Evolutionary conservation across 306 rosid species (phyloP).

Genomic region (Trichosanthes cucumerina): DNA sequence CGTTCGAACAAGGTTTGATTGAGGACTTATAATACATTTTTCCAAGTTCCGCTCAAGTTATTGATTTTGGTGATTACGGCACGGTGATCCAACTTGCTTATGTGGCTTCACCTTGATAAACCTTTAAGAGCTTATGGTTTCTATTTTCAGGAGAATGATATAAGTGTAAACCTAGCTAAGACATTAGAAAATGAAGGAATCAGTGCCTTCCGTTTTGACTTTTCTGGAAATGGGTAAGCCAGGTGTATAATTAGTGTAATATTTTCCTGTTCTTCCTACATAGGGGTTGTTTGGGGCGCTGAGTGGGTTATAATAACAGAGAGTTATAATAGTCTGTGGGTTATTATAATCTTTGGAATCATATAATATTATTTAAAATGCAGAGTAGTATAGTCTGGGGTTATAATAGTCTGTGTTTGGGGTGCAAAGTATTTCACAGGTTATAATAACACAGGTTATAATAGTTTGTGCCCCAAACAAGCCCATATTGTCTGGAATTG

Average conservation of each 20-base stretch:
- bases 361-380: too few species aligned
- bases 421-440: too few species aligned
- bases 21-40: neutral
- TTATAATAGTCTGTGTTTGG: too few species aligned
- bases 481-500: neutral
- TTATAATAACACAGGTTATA: too few species aligned
- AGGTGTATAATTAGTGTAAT: neutral
- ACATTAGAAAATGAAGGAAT: constrained; percentile 37
- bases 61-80: neutral
- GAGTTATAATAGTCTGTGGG: too few species aligned
- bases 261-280: neutral
- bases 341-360: too few species aligned
- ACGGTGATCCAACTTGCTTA: neutral
- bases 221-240: constrained; percentile 32
- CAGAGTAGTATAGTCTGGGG: too few species aligned
- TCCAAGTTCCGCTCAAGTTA: neutral
- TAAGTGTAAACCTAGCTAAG: constrained; percentile 44
- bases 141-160: constrained; percentile 39
- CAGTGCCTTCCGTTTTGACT: constrained; percentile 41
- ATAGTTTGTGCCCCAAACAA: too few species aligned
- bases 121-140: neutral
- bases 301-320: too few species aligned
- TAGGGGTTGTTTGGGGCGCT: too few species aligned
- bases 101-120: neutral
- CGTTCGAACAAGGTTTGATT: constrained; percentile 45